These are phyloP conservation scores for Colletotrichum orbiculare DNA, from an alignment of 2,329 filamentous ascomycete species.

Conservation along the genomic window DNA sequence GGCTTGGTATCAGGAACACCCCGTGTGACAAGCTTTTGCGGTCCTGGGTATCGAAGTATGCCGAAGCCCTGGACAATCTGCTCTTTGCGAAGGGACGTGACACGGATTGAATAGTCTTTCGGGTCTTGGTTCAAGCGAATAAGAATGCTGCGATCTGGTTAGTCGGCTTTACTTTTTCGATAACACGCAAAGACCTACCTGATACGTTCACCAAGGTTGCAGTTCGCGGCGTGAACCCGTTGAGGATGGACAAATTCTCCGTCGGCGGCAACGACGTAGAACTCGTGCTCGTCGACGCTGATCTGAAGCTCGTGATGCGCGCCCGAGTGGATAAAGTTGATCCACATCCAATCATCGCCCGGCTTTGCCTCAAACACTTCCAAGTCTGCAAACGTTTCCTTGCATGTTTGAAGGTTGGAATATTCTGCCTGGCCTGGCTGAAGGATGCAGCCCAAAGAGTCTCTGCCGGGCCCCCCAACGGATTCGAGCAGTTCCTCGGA, in stretches of 20 bases:
- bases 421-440: slow-evolving; percentile 19
- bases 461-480: slow-evolving; percentile 14
- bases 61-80: slow-evolving; percentile 28
- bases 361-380: slow-evolving; percentile 21
- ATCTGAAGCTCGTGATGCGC: slow-evolving; percentile 32
- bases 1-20: slow-evolving; percentile 14
- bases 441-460: slow-evolving; percentile 14
- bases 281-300: slow-evolving; percentile 29
- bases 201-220: slow-evolving; percentile 31
- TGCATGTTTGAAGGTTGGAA: slow-evolving; percentile 12
- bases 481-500: slow-evolving; percentile 10
- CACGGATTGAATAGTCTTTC: slow-evolving; percentile 12
- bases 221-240: slow-evolving; percentile 25
- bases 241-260: slow-evolving; percentile 29
- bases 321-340: slow-evolving; percentile 32
- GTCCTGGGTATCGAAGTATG: slow-evolving; percentile 24
- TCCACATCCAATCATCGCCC: slow-evolving; percentile 29
- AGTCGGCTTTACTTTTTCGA: not conserved
- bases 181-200: not conserved
- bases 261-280: slow-evolving; percentile 25
- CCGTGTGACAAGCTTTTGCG: slow-evolving; percentile 2
- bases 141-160: slow-evolving; percentile 4
- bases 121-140: slow-evolving; percentile 20
- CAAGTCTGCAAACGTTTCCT: slow-evolving; percentile 23
- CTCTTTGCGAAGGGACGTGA: slow-evolving; percentile 23